Evolutionary conservation across 2,329 filamentous ascomycete species (phyloP).

Genomic region (Ascochyta lentis): DNA sequence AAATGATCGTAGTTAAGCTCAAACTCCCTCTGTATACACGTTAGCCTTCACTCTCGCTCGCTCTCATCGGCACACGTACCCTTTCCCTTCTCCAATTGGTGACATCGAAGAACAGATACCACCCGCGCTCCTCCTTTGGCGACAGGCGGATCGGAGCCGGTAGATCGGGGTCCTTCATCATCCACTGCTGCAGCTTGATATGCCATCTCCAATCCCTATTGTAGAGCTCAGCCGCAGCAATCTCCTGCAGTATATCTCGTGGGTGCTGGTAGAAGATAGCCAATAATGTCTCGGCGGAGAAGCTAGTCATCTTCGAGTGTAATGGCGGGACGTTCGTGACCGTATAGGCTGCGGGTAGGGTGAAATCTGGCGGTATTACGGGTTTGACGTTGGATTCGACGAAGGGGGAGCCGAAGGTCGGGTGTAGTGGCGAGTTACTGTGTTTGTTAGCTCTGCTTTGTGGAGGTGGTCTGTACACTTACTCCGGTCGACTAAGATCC

Average conservation of each 20-base stretch:
- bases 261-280: slow-evolving; percentile 74
- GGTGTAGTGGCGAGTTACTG: slow-evolving; percentile 62
- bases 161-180: slow-evolving; percentile 60
- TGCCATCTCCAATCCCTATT: slow-evolving; percentile 62
- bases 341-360: slow-evolving; percentile 67
- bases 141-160: slow-evolving; percentile 53
- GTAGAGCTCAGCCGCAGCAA: slow-evolving; percentile 67
- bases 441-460: slow-evolving; percentile 24
- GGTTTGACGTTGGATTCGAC: slow-evolving; percentile 64
- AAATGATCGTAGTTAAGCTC: slow-evolving; percentile 60
- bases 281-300: slow-evolving; percentile 70
- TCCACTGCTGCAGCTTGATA: slow-evolving; percentile 61
- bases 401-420: slow-evolving; percentile 70
- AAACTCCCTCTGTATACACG: slow-evolving; percentile 53
- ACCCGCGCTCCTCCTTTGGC: slow-evolving; percentile 57
- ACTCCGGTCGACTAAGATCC: slow-evolving; percentile 69
- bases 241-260: slow-evolving; percentile 69
- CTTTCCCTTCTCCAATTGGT: slow-evolving; percentile 60
- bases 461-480: slow-evolving; percentile 34
- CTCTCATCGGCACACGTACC: slow-evolving; percentile 36
- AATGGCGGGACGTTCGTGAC: slow-evolving; percentile 71
- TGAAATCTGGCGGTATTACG: slow-evolving; percentile 66
- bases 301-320: slow-evolving; percentile 63
- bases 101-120: slow-evolving; percentile 63
- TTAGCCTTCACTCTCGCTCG: slow-evolving; percentile 20